phyloP scores from a whole-genome alignment of 768 basidiomycete genomes.

The Rhizopogon sp. region DNA sequence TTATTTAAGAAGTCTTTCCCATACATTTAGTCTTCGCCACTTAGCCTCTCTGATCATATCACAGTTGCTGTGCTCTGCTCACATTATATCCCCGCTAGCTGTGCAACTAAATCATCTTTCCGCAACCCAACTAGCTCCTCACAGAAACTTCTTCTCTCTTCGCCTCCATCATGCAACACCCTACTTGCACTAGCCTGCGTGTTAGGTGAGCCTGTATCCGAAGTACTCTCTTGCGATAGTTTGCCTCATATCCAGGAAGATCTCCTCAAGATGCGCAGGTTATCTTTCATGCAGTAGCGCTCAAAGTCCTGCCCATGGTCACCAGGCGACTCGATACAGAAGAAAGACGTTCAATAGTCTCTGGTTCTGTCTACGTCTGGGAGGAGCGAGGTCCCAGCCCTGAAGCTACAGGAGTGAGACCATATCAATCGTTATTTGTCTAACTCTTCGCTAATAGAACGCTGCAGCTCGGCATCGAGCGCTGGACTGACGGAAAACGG shows the following conservation, averaged over 20 bases:
- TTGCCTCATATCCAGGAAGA: constrained; percentile 19
- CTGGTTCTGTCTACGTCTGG: constrained; percentile 80
- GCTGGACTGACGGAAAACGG: constrained; percentile 75
- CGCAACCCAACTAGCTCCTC: neutral
- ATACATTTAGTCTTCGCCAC: constrained; percentile 1
- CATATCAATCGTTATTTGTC: neutral
- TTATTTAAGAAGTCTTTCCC: constrained; percentile 25
- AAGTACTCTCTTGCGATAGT: neutral
- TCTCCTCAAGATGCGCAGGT: constrained; percentile 63
- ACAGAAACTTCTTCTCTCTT: constrained; percentile 1
- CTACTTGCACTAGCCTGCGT: constrained; percentile 61
- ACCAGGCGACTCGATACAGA: constrained; percentile 70
- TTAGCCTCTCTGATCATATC: neutral
- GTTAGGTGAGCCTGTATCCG: constrained; percentile 30
- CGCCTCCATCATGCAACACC: constrained; percentile 48
- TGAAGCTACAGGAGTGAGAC: constrained; percentile 60
- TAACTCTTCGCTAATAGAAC: constrained; percentile 1
- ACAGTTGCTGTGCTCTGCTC: neutral
- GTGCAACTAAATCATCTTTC: neutral
- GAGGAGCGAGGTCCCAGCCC: constrained; percentile 69
- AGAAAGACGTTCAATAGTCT: constrained; percentile 62
- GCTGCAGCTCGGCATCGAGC: constrained; percentile 64
- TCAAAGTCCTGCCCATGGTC: constrained; percentile 58
- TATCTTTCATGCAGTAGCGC: constrained; percentile 69
- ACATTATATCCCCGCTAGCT: neutral